Percentiles rank a stretch among this genome's conserved stretches.
phyloP scores from a whole-genome alignment of 108 stramenopile genomes.

The Nannochloropsis salina region DNA sequence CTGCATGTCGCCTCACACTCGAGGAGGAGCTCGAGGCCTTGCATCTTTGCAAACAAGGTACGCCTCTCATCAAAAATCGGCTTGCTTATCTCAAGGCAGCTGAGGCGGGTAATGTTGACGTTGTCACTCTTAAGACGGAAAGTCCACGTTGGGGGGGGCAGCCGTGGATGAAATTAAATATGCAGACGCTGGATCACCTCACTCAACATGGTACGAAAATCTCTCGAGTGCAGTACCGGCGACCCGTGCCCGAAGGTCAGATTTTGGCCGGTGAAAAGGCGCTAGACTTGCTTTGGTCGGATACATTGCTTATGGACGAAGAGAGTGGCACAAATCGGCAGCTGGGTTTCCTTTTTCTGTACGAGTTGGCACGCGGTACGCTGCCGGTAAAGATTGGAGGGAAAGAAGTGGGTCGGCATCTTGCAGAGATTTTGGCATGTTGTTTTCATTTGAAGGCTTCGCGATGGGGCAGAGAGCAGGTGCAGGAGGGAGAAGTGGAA shows the following conservation, averaged over 20 bases:
- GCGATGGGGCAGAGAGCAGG: not conserved
- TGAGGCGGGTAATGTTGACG: not conserved
- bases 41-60: constrained; percentile 38
- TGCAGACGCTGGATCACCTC: not conserved
- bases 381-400: not conserved
- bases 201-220: not conserved
- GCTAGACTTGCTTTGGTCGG: not conserved
- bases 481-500: not conserved
- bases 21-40: constrained; percentile 52
- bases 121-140: not conserved
- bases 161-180: not conserved
- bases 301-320: not conserved
- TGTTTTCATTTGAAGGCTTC: not conserved
- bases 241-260: not conserved
- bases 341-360: constrained; percentile 7
- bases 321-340: not conserved
- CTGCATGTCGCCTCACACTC: constrained; percentile 54
- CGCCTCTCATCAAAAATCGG: constrained; percentile 41
- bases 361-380: not conserved
- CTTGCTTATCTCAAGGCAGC: constrained; percentile 27
- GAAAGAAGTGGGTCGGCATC: not conserved
- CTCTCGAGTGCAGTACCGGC: not conserved
- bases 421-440: not conserved
- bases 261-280: not conserved
- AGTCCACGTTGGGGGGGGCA: not conserved